A percentile compares a stretch with the other conserved stretches of the same genome.
Conservation (phyloP, 306 rosid species). For the Alnus glutinosa region DNA sequence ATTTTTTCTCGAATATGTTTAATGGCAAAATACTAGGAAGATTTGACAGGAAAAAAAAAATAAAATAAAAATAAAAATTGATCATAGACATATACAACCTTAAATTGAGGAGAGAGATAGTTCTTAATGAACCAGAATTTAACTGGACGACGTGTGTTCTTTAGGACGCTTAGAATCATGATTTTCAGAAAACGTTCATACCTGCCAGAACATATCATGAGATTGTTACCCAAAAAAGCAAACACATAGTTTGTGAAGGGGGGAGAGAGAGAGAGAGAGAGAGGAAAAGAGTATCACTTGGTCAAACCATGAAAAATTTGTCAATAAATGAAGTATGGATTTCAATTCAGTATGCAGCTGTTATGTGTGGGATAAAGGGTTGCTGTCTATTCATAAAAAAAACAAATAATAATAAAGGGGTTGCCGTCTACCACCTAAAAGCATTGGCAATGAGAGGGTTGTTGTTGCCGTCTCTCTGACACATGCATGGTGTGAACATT, state of each 20-base stretch:
- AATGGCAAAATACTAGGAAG: constrained; percentile 15
- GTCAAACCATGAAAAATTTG: not conserved
- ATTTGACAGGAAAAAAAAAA: not conserved
- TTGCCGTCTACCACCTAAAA: not conserved
- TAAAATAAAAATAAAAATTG: not conserved
- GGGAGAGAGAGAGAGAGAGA: not conserved
- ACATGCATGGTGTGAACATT: not conserved
- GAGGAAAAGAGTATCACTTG: constrained; percentile 11
- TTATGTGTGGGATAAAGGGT: not conserved
- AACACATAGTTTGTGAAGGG: constrained; percentile 12
- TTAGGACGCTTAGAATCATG: constrained; percentile 92
- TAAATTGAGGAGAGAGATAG: constrained; percentile 93
- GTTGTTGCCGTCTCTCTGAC: not conserved
- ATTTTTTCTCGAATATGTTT: constrained; percentile 13
- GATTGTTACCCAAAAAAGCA: constrained; percentile 16
- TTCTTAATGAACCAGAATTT: constrained; percentile 99
- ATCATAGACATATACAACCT: constrained; percentile 49
- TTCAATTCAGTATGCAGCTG: constrained; percentile 1
- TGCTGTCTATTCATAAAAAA: not conserved
- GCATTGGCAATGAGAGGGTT: not conserved
- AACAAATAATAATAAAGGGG: not conserved
- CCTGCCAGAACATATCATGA: constrained; percentile 48
- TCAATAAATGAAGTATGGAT: not conserved
- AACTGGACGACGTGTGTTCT: constrained; percentile 90
- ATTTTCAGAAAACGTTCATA: constrained; percentile 95